Evolutionary conservation across 176 grass and related monocot genomes (phyloP), one percentile per base, ranked within the genome.

Genomic region (Carex parvula): DNA sequence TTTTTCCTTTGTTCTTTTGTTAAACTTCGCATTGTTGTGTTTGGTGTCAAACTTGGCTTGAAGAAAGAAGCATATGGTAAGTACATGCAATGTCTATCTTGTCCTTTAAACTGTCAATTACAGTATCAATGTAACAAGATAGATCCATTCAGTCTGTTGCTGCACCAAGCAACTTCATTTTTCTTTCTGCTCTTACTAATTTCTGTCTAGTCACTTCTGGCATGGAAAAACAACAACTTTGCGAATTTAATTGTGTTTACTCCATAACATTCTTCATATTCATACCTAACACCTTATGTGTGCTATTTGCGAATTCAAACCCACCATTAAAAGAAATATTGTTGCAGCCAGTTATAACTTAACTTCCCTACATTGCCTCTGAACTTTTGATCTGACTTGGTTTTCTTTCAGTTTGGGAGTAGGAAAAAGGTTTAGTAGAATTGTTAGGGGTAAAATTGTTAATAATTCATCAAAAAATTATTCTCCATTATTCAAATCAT

Each of bases 61-160:
- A 90, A 90, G 88, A 90, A 90, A 90, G 88, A 90, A 80, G 62
- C 85, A 84, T 87, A 90, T 50, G 88, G 88, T 90, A 84, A 90
- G 71, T 62, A 72, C 33, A 64, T 64, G 79, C 17, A 26, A 60
- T 64, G 37, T 48, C 57, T 59, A 11, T 81, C 13, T 55, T 52
- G 30, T 50, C 14, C 21, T 65, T 66, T 10, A 57, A 33, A 56
- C 73, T 78, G 52, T 6, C 73, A 78, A 26, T 22, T 33, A 78
- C 44, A 78, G 50, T 78, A 78, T 53, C 21, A 75, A 75, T 16
- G 11, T 78, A 56, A 18, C 26, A 57, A 17, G 73, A 57, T 30
- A 78, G 48, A 15, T 57, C 44, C 22, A 54, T 55, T 16, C 9
- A 54, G 46, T 53, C n/a, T 77, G 46, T 77, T 53, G 55, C 50